phyloP scores from a whole-genome alignment of 306 rosid species.

The Fagus sylvatica region DNA sequence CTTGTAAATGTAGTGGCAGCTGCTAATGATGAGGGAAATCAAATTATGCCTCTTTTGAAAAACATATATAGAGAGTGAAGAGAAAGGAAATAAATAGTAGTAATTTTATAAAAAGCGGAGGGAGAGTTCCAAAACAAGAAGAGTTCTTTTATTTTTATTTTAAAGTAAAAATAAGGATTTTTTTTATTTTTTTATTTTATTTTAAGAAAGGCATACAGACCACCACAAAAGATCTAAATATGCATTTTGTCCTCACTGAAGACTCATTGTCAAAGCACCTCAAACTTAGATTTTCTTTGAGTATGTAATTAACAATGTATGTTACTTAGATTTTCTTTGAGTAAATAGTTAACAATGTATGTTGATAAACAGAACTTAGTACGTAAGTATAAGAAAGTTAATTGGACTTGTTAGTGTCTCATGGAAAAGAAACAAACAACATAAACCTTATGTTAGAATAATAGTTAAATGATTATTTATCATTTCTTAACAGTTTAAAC shows the following conservation, averaged over 20 bases:
- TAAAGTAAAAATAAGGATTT: no score
- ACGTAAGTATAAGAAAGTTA: not conserved
- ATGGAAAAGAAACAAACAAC: not conserved
- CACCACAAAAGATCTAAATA: no score
- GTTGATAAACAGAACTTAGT: not conserved
- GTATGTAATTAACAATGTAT: not conserved
- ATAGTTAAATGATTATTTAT: no score
- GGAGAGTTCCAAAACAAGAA: no score
- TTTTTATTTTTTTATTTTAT: no score
- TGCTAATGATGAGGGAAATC: constrained; percentile 2
- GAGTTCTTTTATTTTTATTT: no score
- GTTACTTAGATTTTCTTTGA: not conserved
- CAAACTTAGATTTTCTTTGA: not conserved
- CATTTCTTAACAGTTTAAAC: no score
- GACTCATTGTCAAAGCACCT: not conserved
- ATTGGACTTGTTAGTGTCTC: not conserved
- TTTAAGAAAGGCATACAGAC: no score
- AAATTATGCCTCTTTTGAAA: not conserved
- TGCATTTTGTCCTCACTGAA: no score
- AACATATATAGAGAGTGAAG: not conserved
- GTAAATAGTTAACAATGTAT: not conserved
- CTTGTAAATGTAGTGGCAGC: constrained; percentile 18
- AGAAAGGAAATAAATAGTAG: not conserved
- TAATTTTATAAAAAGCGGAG: not conserved
- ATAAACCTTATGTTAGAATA: not conserved